phyloP scores from a whole-genome alignment of 345 rosid genomes.

The Erucastrum elatum region DNA sequence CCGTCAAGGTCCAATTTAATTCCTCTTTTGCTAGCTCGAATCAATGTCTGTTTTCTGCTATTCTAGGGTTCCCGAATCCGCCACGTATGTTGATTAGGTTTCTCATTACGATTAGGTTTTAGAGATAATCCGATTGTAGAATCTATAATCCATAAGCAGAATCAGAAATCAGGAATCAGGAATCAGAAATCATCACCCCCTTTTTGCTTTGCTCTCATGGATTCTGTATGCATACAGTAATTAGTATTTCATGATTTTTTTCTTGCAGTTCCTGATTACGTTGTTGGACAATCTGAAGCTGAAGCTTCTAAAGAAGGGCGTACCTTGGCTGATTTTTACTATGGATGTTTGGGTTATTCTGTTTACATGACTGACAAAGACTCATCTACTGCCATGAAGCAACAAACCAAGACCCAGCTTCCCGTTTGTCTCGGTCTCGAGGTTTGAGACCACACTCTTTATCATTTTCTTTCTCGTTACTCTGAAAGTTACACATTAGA shows the following conservation, averaged over 20 bases:
- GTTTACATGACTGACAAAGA: constrained; percentile 45
- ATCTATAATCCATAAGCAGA: neutral
- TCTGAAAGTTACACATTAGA: neutral
- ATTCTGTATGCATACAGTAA: neutral
- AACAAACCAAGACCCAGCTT: constrained; percentile 42
- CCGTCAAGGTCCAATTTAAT: constrained; percentile 40
- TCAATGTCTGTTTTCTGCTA: too few relatives aligned
- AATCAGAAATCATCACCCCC: too few relatives aligned
- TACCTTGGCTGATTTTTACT: constrained; percentile 49
- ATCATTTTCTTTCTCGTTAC: neutral
- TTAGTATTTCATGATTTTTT: neutral
- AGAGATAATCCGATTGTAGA: neutral
- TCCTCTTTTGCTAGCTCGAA: too few relatives aligned
- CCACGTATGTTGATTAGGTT: neutral
- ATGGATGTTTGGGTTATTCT: constrained; percentile 69
- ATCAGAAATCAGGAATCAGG: neutral
- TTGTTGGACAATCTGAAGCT: constrained; percentile 50
- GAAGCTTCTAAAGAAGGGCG: constrained; percentile 51
- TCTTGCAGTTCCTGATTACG: constrained; percentile 46
- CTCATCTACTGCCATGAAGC: constrained; percentile 40
- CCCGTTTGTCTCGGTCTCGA: constrained; percentile 66
- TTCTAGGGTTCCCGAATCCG: neutral
- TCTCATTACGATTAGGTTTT: neutral
- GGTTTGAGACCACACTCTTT: constrained; percentile 38
- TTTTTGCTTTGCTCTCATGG: neutral